Conservation (phyloP, 192 early-diverging fungal species). For the Coemansia sp. region DNA sequence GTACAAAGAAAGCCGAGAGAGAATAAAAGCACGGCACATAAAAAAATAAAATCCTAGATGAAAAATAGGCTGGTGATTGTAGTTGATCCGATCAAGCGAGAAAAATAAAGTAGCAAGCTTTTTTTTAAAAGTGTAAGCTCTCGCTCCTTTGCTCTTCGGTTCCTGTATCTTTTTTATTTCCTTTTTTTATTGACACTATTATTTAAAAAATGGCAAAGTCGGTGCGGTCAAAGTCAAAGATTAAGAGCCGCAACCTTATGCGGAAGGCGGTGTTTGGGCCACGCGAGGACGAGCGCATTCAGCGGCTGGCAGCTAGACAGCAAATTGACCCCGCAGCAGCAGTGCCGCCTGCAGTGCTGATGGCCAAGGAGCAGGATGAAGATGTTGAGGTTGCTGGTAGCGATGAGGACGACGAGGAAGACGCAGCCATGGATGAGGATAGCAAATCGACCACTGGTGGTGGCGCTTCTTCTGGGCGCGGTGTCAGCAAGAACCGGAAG, state of each 20-base stretch:
- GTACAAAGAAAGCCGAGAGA: not conserved
- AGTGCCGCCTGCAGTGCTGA: constrained; percentile 9
- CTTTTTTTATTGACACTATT: not conserved
- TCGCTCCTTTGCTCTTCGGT: not conserved
- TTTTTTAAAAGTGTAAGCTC: not conserved
- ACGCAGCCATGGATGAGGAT: not conserved
- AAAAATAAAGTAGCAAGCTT: constrained; percentile 4
- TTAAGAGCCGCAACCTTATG: constrained; percentile 37
- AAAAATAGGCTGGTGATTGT: not conserved
- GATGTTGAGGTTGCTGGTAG: not conserved
- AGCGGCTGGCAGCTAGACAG: constrained; percentile 48
- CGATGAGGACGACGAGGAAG: constrained; percentile 2
- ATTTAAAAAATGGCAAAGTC: constrained; percentile 34
- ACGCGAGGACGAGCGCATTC: constrained; percentile 39
- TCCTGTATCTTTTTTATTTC: not conserved
- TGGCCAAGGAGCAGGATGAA: constrained; percentile 12
- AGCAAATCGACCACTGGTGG: not conserved
- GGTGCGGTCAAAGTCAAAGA: constrained; percentile 45
- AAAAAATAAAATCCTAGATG: not conserved
- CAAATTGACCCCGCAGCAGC: constrained; percentile 8
- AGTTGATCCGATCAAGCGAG: constrained; percentile 8
- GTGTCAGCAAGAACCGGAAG: constrained; percentile 11
- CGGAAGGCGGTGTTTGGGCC: constrained; percentile 44
- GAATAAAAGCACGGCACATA: not conserved
- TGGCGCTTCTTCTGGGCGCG: not conserved